Percentiles rank a stretch among this genome's conserved stretches.
These are phyloP conservation scores for Aegilops longissima DNA, from an alignment of 176 grass and related monocot genomes.

Conservation along the genomic window DNA sequence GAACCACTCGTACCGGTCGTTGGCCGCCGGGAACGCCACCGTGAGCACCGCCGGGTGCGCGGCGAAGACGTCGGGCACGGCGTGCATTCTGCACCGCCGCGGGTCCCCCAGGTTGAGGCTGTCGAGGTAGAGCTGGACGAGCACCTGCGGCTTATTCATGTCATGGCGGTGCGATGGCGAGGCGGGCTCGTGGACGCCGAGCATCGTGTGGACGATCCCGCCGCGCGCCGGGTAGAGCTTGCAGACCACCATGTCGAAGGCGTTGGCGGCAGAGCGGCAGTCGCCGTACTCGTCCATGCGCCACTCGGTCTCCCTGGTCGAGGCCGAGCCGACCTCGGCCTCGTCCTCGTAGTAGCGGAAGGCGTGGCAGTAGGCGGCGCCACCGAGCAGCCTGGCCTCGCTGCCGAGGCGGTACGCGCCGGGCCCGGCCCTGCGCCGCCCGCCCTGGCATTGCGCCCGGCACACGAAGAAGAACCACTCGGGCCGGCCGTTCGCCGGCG, in stretches of 20 bases:
- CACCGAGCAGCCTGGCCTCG: not conserved
- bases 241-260: conserved; percentile 43
- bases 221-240: conserved; percentile 30
- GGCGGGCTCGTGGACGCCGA: not conserved
- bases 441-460: conserved; percentile 19
- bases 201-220: not conserved
- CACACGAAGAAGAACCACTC: conserved; percentile 50
- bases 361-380: conserved; percentile 34
- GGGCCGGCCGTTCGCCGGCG: not conserved
- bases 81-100: conserved; percentile 26
- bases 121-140: conserved; percentile 42
- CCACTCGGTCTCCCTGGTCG: conserved; percentile 32
- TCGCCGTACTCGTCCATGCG: conserved; percentile 48
- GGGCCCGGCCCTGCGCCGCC: conserved; percentile 15
- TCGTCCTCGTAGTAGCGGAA: conserved; percentile 47
- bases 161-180: not conserved
- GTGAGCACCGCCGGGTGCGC: conserved; percentile 39
- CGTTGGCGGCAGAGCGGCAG: not conserved
- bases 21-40: conserved; percentile 12
- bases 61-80: not conserved
- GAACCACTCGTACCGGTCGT: conserved; percentile 40
- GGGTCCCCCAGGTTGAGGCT: conserved; percentile 21
- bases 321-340: not conserved
- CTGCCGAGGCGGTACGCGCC: conserved; percentile 30
- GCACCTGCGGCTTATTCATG: conserved; percentile 30